Evolutionary conservation across 768 basidiomycete species (phyloP).

Genomic region (Agrocybe chaxingu): DNA sequence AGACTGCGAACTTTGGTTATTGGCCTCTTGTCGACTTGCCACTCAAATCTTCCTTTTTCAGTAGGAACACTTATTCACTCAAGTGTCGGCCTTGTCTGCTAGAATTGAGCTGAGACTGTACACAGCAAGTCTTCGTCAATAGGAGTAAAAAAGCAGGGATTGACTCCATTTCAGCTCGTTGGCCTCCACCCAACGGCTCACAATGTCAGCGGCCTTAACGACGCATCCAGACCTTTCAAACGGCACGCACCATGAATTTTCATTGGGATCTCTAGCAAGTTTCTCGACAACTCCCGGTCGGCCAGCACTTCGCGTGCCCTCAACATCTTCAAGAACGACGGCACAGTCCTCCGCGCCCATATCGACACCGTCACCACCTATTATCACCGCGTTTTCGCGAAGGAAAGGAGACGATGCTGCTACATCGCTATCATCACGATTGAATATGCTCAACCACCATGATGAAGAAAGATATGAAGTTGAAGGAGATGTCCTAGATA

Average conservation of each 20-base stretch:
- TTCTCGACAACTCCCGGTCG: conserved; percentile 49
- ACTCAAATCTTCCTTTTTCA: too few species aligned
- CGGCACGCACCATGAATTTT: conserved; percentile 52
- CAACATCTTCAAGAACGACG: conserved; percentile 48
- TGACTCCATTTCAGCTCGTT: too few species aligned
- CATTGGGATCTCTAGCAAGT: conserved; percentile 53
- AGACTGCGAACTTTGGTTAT: too few species aligned
- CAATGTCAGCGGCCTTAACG: background rate
- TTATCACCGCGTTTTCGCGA: conserved; percentile 26
- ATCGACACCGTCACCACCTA: conserved; percentile 49
- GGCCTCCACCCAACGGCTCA: too few species aligned
- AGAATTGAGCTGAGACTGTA: too few species aligned
- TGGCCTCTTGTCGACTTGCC: too few species aligned
- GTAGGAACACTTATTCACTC: too few species aligned
- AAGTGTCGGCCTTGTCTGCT: too few species aligned
- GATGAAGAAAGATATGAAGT: conserved; percentile 33
- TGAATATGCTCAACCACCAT: conserved; percentile 28
- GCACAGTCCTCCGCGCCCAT: conserved; percentile 48
- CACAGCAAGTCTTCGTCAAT: too few species aligned
- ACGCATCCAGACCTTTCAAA: conserved; percentile 40
- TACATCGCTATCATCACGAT: conserved; percentile 35
- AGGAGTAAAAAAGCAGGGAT: too few species aligned
- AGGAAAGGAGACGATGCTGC: conserved; percentile 36
- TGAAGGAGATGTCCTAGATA: conserved; percentile 47
- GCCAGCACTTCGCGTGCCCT: conserved; percentile 38